A percentile compares a stretch with the other conserved stretches of the same genome.
Evolutionary conservation across 805 yeast species (phyloP).

Genomic region (Starmerella stellata): DNA sequence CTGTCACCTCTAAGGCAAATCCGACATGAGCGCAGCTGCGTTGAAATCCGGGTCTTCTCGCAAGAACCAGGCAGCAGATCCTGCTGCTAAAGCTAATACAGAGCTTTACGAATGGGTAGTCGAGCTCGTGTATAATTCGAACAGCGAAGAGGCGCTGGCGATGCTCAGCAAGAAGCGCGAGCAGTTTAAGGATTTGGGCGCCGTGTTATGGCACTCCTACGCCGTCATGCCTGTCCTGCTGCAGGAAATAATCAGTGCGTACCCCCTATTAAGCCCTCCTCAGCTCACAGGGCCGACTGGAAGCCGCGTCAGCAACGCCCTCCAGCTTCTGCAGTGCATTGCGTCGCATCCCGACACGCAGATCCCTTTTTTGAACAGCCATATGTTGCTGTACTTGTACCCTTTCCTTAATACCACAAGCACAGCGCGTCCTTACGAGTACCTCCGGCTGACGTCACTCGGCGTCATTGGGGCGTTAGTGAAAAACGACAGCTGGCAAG

Average conservation of each 20-base stretch:
- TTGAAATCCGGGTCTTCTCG: neutral
- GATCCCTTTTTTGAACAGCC: conserved; percentile 67
- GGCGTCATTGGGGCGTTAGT: conserved; percentile 96
- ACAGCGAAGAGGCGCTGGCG: conserved; percentile 77
- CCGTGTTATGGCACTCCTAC: conserved; percentile 85
- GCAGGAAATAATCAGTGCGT: conserved; percentile 78
- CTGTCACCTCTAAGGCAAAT: neutral
- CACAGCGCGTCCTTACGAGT: conserved; percentile 83
- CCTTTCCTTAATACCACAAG: conserved; percentile 88
- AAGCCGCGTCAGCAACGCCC: conserved; percentile 86
- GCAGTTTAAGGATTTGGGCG: conserved; percentile 81
- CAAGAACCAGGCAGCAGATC: neutral
- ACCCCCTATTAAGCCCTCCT: conserved; percentile 79
- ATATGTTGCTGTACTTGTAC: conserved; percentile 76
- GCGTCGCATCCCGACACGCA: conserved; percentile 90
- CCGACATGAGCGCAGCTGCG: neutral
- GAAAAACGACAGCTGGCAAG: conserved; percentile 89
- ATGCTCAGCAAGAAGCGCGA: conserved; percentile 90
- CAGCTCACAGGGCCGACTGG: conserved; percentile 68
- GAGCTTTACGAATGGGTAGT: conserved; percentile 63
- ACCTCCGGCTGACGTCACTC: conserved; percentile 73
- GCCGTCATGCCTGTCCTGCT: conserved; percentile 87
- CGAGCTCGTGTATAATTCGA: conserved; percentile 76
- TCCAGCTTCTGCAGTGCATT: conserved; percentile 87
- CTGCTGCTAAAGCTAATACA: neutral